Base-by-base conservation (phyloP, 805 yeast genomes). In the Cyberlindnera veronae region DNA sequence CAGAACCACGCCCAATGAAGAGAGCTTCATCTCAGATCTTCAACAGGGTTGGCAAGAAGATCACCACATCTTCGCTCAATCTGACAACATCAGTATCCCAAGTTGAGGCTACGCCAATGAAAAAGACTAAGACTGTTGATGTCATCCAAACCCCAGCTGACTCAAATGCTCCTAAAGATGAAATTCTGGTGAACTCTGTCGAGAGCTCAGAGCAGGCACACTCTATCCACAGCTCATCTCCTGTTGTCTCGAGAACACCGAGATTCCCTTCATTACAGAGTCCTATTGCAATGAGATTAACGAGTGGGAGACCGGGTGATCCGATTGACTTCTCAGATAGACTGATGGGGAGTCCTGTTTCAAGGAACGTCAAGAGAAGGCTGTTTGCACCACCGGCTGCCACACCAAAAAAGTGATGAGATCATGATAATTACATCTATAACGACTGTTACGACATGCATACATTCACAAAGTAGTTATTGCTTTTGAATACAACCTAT, bases 331-430 rank as follows among this genome's bases (percentile, higher is more conserved):
- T 39, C 19, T 48, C 50, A 35, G 48, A 16, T 30, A 44, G 18
- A 26, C 48, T 58, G 9, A 39, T 51, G n/a, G 63, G 55, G 18
- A 58, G 64, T 9, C 64, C 64, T 5, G 19, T 39, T 5, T 16
- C 28, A 17, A 40, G 28, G 32, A 35, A 38, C 21, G 67, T 62
- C 4, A 57, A 61, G 41, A 56, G 71, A 49, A 51, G 65, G 16
- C 43, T 67, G 15, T 66, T 66, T 48, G 68, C 65, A 8, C 68
- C 68, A 10, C 46, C 40, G 10, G 30, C 31, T 13, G 11, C 30
- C 3, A 13, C 29, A 13, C 19, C 21, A 16, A 28, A 32, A 11
- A 17, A 19, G 10, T 29, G 17, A 29, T 30, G 12, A 24, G 12
- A n/a, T 24, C 16, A 34, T 28, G 29, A 27, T 20, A 30, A 21